Evolutionary conservation across 306 rosid species (phyloP), one percentile per base, ranked within the genome.

Genomic region (Castanea crenata): DNA sequence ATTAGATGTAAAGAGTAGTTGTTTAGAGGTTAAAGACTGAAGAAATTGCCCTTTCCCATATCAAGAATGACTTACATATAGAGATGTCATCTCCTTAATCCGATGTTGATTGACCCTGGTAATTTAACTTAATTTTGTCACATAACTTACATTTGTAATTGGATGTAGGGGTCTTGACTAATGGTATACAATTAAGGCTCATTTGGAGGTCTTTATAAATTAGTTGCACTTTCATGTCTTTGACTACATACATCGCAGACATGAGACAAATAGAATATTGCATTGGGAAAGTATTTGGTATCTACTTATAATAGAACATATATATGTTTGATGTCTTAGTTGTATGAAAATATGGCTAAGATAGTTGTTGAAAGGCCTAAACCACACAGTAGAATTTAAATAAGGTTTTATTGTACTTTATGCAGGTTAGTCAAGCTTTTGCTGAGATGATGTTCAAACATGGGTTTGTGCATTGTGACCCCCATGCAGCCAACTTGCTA

Each of bases 361-460:
- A 14, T 38, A 25, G 34, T 56, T 35, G 69, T 82, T 54, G 67
- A 75, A 16, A 57, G 51, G 4, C 32, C 41, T 44, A 74, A 64
- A 38, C 56, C 16, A 52, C 32, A 25, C 20, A 12, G 19, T 25
- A 58, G 57, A 56, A 74, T 34, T 63, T 79, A 71, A 64, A 72
- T 49, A 83, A 80, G 71, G 63, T 77, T 59, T 77, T 51, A 49
- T 55, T 14, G 27, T 46, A 71, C 56, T 75, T 83, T 72, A 54
- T 86, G 85, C 89, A 95, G 99, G 92, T 95, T 69, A 95, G 97
- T 80, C 92, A 89, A 85, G 80, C 91, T 74, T 95, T 95, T 89
- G 99, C 99, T 74, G 99, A 93, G 89, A 95, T 95, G 99, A 95
- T 93, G 91, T 95, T 91, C 85, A 95, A 87, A 80, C 99, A 95